These are phyloP conservation scores for Leishmania mexicana DNA, from an alignment of 208 protist genomes.

Conservation along the genomic window DNA sequence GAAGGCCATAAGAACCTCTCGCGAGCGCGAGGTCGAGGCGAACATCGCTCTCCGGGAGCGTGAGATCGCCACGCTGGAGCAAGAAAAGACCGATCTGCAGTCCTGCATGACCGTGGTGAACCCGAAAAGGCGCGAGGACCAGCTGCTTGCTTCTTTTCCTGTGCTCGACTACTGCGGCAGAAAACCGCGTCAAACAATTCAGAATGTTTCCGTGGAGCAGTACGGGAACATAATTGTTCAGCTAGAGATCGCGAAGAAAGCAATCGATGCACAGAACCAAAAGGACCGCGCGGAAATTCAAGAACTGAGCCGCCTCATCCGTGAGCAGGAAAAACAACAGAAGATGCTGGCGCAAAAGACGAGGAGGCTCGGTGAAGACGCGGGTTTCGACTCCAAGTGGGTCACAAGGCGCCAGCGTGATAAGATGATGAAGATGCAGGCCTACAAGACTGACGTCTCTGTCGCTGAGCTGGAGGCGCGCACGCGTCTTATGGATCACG, in stretches of 20 bases:
- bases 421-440: conserved; percentile 20
- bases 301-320: conserved; percentile 59
- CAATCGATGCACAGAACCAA: conserved; percentile 62
- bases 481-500: conserved; percentile 58
- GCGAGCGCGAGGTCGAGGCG: conserved; percentile 66
- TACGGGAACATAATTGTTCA: conserved; percentile 69
- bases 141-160: conserved; percentile 69
- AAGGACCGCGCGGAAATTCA: conserved; percentile 47
- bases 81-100: conserved; percentile 56
- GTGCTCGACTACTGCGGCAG: conserved; percentile 81
- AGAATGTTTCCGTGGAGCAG: conserved; percentile 65
- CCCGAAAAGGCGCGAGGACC: conserved; percentile 32
- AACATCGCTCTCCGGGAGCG: conserved; percentile 62
- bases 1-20: conserved; percentile 53
- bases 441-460: conserved; percentile 38
- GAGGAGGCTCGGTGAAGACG: conserved; percentile 35
- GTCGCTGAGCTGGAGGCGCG: conserved; percentile 53
- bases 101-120: conserved; percentile 40
- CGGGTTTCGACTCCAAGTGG: conserved; percentile 43
- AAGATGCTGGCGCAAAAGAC: conserved; percentile 22
- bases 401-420: conserved; percentile 18
- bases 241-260: conserved; percentile 71
- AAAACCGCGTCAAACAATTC: conserved; percentile 40
- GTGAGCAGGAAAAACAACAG: conserved; percentile 45
- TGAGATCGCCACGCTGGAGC: conserved; percentile 64